Conservation (phyloP, 2,329 filamentous ascomycete species). For the Penicillium sp. region DNA sequence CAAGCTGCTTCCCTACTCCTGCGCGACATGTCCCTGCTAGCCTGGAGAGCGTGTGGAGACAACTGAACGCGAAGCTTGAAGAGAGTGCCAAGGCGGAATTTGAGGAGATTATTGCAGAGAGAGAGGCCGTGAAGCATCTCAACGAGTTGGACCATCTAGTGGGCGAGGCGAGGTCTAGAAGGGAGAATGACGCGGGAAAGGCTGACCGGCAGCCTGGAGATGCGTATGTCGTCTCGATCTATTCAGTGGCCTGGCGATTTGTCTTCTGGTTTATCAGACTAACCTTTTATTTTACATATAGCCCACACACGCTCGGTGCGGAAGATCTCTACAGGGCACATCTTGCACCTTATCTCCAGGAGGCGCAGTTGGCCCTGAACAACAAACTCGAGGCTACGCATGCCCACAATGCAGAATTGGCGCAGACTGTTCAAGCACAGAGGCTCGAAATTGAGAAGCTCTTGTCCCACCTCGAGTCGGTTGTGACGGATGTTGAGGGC, state of each 20-base stretch:
- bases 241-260: background rate
- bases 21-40: conserved; percentile 56
- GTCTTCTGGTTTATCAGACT: too few relatives aligned
- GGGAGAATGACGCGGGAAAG: conserved; percentile 36
- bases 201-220: conserved; percentile 38
- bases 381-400: conserved; percentile 51
- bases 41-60: conserved; percentile 56
- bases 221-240: conserved; percentile 48
- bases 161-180: conserved; percentile 56
- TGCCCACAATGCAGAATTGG: conserved; percentile 52
- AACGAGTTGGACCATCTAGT: conserved; percentile 62
- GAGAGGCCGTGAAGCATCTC: conserved; percentile 56
- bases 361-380: conserved; percentile 51
- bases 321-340: conserved; percentile 58
- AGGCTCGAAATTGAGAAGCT: conserved; percentile 57
- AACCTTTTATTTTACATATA: conserved; percentile 28
- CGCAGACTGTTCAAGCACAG: conserved; percentile 53
- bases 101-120: conserved; percentile 57
- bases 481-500: conserved; percentile 57
- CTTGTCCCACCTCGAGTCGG: conserved; percentile 53
- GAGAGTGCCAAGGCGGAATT: conserved; percentile 59
- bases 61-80: conserved; percentile 58
- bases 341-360: conserved; percentile 55
- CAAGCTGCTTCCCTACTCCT: conserved; percentile 62
- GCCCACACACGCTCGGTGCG: conserved; percentile 58